phyloP scores from a whole-genome alignment of 140 eudicot species.

The Anethum foeniculum region DNA sequence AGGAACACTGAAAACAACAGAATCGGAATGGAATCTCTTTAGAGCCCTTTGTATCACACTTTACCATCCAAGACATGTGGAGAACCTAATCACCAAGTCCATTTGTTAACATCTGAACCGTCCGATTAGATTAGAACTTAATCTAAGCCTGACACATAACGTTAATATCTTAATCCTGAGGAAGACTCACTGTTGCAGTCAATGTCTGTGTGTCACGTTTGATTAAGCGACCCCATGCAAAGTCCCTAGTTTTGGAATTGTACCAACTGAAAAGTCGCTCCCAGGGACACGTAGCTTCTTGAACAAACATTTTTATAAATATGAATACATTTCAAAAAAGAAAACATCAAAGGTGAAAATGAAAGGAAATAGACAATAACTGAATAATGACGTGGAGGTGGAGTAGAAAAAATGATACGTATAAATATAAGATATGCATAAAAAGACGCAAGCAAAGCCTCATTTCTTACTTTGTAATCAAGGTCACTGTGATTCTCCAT shows the following conservation, averaged over 20 bases:
- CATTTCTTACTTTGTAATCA: not conserved
- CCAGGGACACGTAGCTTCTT: not conserved
- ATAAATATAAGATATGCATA: too few species aligned
- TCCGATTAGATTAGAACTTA: not conserved
- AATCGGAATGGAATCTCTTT: constrained; percentile 10
- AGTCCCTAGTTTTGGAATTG: not conserved
- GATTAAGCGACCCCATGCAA: not conserved
- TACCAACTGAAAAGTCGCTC: not conserved
- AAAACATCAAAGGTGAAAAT: not conserved
- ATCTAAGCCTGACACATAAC: not conserved
- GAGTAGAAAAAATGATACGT: not conserved
- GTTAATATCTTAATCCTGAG: not conserved
- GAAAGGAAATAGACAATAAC: not conserved
- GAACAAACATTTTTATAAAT: too few species aligned
- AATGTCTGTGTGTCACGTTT: constrained; percentile 6
- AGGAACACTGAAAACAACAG: not conserved
- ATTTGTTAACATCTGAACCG: not conserved
- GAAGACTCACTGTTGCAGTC: not conserved
- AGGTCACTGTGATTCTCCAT: not conserved
- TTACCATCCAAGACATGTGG: not conserved
- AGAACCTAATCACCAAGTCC: not conserved
- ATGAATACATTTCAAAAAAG: too few species aligned
- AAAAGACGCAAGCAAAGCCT: not conserved
- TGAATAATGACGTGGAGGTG: not conserved
- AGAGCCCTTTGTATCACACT: not conserved